Evolutionary conservation across 495 filamentous ascomycete species (phyloP).

Genomic region (Podospora fimiseda): DNA sequence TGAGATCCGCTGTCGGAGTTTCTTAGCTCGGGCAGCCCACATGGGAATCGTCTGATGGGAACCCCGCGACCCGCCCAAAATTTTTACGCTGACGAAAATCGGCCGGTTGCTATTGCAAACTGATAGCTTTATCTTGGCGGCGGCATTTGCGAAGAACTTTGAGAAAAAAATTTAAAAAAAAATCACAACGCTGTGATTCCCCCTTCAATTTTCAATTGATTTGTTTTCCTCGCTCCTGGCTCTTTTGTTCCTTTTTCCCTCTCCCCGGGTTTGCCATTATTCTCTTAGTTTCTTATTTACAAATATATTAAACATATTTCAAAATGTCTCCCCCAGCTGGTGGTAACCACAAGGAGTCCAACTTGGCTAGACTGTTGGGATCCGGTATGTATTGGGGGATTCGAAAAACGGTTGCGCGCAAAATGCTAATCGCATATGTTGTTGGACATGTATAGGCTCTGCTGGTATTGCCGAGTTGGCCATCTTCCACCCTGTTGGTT

Average conservation of each 20-base stretch:
- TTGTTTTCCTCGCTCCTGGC: no score
- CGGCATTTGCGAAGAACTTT: neutral
- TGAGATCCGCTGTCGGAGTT: conserved; percentile 1
- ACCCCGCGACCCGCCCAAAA: neutral
- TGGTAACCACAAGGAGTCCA: conserved; percentile 80
- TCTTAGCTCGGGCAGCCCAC: neutral
- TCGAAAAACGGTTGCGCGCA: neutral
- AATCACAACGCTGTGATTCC: neutral
- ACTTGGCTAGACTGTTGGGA: conserved; percentile 76
- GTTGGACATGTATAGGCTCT: conserved; percentile 50
- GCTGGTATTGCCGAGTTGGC: conserved; percentile 94
- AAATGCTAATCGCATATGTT: neutral
- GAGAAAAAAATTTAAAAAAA: no score
- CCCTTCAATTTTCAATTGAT: neutral
- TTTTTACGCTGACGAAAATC: conserved; percentile 3
- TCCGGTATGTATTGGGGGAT: conserved; percentile 57
- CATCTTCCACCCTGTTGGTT: conserved; percentile 87
- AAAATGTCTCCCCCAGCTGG: conserved; percentile 45
- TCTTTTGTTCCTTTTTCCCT: no score
- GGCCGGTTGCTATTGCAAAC: neutral
- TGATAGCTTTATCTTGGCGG: neutral
- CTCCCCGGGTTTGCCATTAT: no score
- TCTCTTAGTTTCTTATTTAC: conserved; percentile 1
- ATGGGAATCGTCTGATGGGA: neutral
- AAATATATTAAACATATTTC: conserved; percentile 1